Evolutionary conservation across 192 early-diverging fungal species (phyloP).

Genomic region (Entrophospora sp.): DNA sequence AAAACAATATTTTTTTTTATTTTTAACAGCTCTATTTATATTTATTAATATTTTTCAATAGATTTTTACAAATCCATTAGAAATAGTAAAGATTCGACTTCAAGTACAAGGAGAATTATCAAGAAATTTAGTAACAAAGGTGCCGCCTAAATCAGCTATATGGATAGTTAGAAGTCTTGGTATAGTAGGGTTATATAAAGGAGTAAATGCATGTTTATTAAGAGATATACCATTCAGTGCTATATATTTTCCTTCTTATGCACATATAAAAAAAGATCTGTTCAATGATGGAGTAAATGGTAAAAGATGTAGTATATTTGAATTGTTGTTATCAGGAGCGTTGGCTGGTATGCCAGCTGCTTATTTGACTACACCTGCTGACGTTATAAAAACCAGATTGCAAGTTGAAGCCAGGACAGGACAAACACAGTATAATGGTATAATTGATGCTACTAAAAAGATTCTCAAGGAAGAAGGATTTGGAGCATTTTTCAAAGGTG

Average conservation of each 20-base stretch:
- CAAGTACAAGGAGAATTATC: conserved; percentile 79
- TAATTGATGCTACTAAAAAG: conserved; percentile 76
- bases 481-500: conserved; percentile 95
- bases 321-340: conserved; percentile 82
- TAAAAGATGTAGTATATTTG: conserved; percentile 54
- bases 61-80: conserved; percentile 93
- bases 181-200: conserved; percentile 89
- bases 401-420: conserved; percentile 89
- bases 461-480: conserved; percentile 89
- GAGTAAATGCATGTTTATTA: conserved; percentile 84
- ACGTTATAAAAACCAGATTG: conserved; percentile 96
- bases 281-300: conserved; percentile 79
- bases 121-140: conserved; percentile 30
- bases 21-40: neutral
- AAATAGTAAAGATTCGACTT: conserved; percentile 98
- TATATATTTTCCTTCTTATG: conserved; percentile 96
- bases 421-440: conserved; percentile 79
- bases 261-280: conserved; percentile 90
- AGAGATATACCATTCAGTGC: conserved; percentile 96
- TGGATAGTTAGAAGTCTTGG: conserved; percentile 86
- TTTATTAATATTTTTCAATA: neutral
- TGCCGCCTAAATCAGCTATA: conserved; percentile 64
- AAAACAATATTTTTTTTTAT: neutral
- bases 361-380: conserved; percentile 93
- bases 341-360: conserved; percentile 95